Conservation (phyloP, 192 early-diverging fungal genomes). For the Podochytrium sp. region DNA sequence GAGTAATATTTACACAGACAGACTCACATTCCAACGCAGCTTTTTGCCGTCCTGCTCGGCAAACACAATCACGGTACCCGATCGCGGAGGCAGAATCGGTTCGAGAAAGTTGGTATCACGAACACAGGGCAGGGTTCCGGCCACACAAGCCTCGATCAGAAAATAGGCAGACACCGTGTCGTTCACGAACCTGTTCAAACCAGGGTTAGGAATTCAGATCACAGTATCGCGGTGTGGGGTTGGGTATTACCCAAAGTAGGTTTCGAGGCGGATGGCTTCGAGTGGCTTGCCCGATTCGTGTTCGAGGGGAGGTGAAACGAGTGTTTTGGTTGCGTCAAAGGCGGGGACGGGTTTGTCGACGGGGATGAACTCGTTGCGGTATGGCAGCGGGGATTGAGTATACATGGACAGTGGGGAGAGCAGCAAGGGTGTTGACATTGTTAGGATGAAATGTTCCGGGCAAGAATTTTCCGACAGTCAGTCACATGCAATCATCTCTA, state of each 20-base stretch:
- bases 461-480: too few species aligned
- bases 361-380: too few species aligned
- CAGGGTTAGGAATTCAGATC: too few species aligned
- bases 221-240: neutral
- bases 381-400: too few species aligned
- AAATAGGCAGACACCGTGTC: neutral
- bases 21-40: neutral
- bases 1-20: neutral
- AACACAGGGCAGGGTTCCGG: neutral
- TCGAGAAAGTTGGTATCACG: neutral
- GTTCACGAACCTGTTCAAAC: neutral
- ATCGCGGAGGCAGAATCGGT: neutral
- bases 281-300: neutral
- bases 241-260: neutral
- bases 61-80: neutral
- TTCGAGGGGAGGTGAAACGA: neutral
- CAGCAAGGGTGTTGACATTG: too few species aligned
- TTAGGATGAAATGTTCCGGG: too few species aligned
- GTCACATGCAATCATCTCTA: too few species aligned
- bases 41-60: neutral
- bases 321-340: neutral
- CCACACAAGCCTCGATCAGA: conserved; percentile 1
- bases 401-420: too few species aligned
- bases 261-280: neutral
- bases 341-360: too few species aligned